phyloP scores from a whole-genome alignment of 2,329 filamentous ascomycete species.

The Clarireedia homoeocarpa region DNA sequence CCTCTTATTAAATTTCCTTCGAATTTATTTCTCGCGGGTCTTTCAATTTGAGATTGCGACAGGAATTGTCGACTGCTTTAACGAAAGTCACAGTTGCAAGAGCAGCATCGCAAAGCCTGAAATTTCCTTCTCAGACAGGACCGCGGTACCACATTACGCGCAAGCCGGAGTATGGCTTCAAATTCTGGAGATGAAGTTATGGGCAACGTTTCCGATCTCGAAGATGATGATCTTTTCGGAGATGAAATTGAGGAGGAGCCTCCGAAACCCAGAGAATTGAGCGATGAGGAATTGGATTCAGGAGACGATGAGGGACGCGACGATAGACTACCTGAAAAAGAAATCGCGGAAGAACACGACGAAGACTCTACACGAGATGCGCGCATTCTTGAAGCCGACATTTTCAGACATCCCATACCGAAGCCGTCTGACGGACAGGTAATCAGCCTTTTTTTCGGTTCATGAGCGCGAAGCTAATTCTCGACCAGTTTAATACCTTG shows the following conservation, averaged over 20 bases:
- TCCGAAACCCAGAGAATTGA: conserved; percentile 35
- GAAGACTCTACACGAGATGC: conserved; percentile 35
- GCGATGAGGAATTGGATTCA: conserved; percentile 55
- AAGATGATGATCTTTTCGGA: conserved; percentile 53
- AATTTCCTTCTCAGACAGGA: no score
- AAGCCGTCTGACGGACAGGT: conserved; percentile 66
- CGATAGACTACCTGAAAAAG: conserved; percentile 44
- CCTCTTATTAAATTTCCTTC: no score
- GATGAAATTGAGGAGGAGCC: conserved; percentile 38
- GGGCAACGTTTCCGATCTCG: conserved; percentile 39
- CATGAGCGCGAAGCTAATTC: conserved; percentile 15
- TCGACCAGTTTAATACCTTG: conserved; percentile 54
- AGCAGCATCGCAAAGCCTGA: no score
- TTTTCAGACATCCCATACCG: conserved; percentile 63
- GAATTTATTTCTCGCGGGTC: not conserved
- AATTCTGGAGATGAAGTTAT: conserved; percentile 23
- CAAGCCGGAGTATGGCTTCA: not conserved
- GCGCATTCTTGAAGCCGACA: conserved; percentile 53
- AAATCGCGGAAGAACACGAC: conserved; percentile 34
- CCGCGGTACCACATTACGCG: no score
- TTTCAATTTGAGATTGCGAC: no score
- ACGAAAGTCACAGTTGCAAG: no score
- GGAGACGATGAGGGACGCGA: conserved; percentile 54
- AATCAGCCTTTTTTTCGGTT: conserved; percentile 11
- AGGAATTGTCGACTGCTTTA: no score